These are phyloP conservation scores for Neonectria coccinea DNA, from an alignment of 2,329 filamentous ascomycete species.

Conservation along the genomic window DNA sequence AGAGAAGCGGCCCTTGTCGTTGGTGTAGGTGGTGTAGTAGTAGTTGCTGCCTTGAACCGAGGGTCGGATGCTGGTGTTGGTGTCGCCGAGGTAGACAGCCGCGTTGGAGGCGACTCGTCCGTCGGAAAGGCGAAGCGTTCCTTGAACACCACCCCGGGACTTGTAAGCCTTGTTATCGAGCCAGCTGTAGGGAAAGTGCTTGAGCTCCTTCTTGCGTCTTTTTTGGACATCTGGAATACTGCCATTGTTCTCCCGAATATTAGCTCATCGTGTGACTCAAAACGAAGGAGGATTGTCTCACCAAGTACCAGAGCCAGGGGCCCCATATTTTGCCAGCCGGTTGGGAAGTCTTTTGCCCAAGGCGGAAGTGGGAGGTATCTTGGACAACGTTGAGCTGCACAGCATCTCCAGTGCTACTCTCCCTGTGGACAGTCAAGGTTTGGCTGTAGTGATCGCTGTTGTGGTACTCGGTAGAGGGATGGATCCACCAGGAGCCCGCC, in stretches of 20 bases:
- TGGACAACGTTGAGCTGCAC: conserved; percentile 29
- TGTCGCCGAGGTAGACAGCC: conserved; percentile 25
- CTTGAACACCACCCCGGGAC: conserved; percentile 23
- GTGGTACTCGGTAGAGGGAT: conserved; percentile 29
- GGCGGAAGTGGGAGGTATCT: conserved; percentile 29
- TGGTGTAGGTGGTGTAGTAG: conserved; percentile 30
- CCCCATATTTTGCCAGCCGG: conserved; percentile 28
- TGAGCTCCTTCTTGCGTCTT: conserved; percentile 18
- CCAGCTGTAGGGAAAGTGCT: conserved; percentile 29
- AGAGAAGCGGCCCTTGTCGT: conserved; percentile 26
- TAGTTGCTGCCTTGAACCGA: conserved; percentile 39
- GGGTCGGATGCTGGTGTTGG: conserved; percentile 19
- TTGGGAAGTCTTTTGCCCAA: conserved; percentile 21
- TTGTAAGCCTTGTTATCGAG: conserved; percentile 19
- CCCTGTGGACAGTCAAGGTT: conserved; percentile 30
- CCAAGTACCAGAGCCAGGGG: conserved; percentile 31
- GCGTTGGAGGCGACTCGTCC: conserved; percentile 25
- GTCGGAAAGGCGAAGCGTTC: conserved; percentile 28
- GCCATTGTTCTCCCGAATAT: conserved; percentile 22
- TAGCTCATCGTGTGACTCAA: background rate
- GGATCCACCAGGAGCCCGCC: conserved; percentile 30
- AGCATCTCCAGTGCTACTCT: conserved; percentile 28
- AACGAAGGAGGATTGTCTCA: background rate
- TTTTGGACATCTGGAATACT: conserved; percentile 17
- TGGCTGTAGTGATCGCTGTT: conserved; percentile 30